Percentiles rank a stretch among this genome's conserved stretches.
These are phyloP conservation scores for Delphinella strobiligena DNA, from an alignment of 2,329 filamentous ascomycete genomes.

Conservation along the genomic window DNA sequence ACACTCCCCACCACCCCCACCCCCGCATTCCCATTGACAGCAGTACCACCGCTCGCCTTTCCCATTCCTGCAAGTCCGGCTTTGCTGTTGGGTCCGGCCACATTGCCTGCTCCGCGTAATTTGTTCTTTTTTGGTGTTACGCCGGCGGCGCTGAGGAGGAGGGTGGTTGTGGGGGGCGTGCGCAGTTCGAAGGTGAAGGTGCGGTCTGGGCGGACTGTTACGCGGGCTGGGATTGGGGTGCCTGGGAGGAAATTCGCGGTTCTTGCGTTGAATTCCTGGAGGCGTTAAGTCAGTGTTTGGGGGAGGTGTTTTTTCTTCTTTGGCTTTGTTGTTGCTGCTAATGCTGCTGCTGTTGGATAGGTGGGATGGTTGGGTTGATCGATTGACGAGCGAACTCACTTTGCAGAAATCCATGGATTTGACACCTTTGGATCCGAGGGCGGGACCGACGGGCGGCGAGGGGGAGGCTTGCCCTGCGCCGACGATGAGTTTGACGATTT, in stretches of 20 bases:
- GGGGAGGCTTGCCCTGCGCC: conserved; percentile 91
- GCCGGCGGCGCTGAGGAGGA: conserved; percentile 74
- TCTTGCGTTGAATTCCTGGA: conserved; percentile 92
- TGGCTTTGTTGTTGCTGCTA: background rate
- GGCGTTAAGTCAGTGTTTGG: background rate
- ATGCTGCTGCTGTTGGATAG: background rate
- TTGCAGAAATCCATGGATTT: conserved; percentile 99
- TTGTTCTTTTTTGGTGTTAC: conserved; percentile 65
- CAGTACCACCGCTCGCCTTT: conserved; percentile 20
- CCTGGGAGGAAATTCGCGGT: conserved; percentile 74
- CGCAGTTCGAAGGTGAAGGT: conserved; percentile 88
- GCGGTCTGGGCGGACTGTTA: conserved; percentile 85
- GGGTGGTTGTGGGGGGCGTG: conserved; percentile 85
- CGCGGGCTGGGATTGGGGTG: conserved; percentile 78
- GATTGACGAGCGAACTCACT: conserved; percentile 35
- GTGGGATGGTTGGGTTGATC: conserved; percentile 7
- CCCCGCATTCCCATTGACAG: conserved; percentile 44
- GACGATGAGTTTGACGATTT: conserved; percentile 94
- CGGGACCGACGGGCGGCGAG: conserved; percentile 90
- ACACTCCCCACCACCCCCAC: conserved; percentile 72
- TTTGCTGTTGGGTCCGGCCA: conserved; percentile 31
- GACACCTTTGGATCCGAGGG: conserved; percentile 91
- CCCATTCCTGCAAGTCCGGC: conserved; percentile 22
- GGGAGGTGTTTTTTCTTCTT: background rate
- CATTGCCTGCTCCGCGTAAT: conserved; percentile 54